Evolutionary conservation across 352 stramenopile genomes (phyloP), one percentile per base, ranked within the genome.

Genomic region (Pythium volutum): DNA sequence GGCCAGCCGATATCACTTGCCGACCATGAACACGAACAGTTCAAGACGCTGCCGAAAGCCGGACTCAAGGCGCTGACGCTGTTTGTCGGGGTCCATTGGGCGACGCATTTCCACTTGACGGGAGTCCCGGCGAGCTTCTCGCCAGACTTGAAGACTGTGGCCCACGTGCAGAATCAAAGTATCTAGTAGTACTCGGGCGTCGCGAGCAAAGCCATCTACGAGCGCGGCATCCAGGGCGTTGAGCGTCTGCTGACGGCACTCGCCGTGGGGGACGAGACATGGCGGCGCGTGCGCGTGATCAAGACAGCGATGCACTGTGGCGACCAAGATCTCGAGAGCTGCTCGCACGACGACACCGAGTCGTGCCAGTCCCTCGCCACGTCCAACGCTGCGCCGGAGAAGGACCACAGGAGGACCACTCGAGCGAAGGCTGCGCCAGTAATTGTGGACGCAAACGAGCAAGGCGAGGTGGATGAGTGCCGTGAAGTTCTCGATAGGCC

Each of bases 31-130:
- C 14, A 38, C 18, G 10, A 42, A 29, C 26, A 50, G 3, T 36
- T 36, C 39, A 39, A 46, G 5, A 25, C 15, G 43, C 27, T 70
- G 23, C 42, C 22, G 39, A 47, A 49, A 38, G 54, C 38, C n/a
- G 45, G 39, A n/a, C 42, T 55, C 41, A 58, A 62, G 16, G 66
- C 48, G 31, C 71, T 79, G 38, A 63, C 77, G 18, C 78, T 77
- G 51, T 77, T 69, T 43, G 47, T 81, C 29, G 47, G 69, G 22
- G 62, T 70, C 18, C 63, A 77, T 48, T 81, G 74, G 74, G 64
- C 75, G 36, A 71, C 71, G 36, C 71, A 81, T 14, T 70, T 56
- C 58, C 64, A 59, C 38, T 66, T 55, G 2, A 45, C 67, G 22
- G 52, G 10, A 36, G 10, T 74, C 41, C 39, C 62, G 15, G 52